Percentiles rank a stretch among this genome's conserved stretches.
Conservation (phyloP, 768 basidiomycete genomes). For the Leccinum olivaceopallidum region DNA sequence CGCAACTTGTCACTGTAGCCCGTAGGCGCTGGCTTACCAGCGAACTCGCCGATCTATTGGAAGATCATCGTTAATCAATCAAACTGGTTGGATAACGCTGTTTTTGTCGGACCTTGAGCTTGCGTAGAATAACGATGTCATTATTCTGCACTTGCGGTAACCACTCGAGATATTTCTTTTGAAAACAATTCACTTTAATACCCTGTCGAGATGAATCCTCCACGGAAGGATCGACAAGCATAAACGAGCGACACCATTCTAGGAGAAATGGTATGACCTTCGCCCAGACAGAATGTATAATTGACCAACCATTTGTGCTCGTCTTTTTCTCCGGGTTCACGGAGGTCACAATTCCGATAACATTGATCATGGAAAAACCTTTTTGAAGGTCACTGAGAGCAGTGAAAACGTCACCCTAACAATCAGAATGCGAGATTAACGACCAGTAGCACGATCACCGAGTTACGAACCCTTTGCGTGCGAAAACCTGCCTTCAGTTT, state of each 20-base stretch:
- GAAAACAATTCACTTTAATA: conserved; percentile 53
- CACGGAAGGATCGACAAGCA: conserved; percentile 54
- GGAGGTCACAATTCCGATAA: conserved; percentile 34
- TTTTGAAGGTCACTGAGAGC: conserved; percentile 16
- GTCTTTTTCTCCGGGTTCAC: conserved; percentile 18
- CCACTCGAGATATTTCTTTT: conserved; percentile 45
- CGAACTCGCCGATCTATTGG: conserved; percentile 35
- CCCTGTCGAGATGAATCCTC: conserved; percentile 23
- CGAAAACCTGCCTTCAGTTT: conserved; percentile 24
- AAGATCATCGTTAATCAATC: not conserved
- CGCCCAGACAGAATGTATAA: not conserved
- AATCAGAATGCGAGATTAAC: conserved; percentile 4
- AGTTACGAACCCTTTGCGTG: conserved; percentile 29
- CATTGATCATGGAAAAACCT: conserved; percentile 23
- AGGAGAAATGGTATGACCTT: not conserved
- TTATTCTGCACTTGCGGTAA: conserved; percentile 50
- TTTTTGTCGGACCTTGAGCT: conserved; percentile 44
- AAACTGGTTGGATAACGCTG: not conserved
- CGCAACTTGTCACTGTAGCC: conserved; percentile 49
- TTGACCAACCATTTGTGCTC: conserved; percentile 29
- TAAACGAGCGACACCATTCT: conserved; percentile 51
- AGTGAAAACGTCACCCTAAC: conserved; percentile 30
- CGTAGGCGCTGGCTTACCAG: conserved; percentile 35
- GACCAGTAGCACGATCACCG: not conserved
- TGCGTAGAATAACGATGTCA: conserved; percentile 51